A percentile compares a stretch with the other conserved stretches of the same genome.
Evolutionary conservation across 768 basidiomycete species (phyloP).

Genomic region (Amanita inopinata): DNA sequence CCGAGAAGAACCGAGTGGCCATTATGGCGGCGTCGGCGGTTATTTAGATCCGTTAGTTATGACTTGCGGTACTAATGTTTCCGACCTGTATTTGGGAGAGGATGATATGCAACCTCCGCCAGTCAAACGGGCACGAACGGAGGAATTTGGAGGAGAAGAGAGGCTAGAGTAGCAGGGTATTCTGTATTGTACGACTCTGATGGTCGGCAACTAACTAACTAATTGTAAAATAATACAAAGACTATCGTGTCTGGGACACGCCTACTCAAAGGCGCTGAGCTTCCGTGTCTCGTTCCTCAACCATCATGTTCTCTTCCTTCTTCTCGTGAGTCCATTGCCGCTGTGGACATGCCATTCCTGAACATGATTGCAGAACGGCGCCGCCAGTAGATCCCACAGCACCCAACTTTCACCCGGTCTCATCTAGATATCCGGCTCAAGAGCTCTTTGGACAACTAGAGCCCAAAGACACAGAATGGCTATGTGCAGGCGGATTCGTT

Average conservation of each 20-base stretch:
- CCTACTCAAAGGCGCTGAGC: not conserved
- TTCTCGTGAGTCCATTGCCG: conserved; percentile 54
- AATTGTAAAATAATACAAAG: not conserved
- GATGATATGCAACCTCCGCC: conserved; percentile 3
- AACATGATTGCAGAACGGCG: conserved; percentile 30
- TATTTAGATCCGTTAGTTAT: conserved; percentile 2
- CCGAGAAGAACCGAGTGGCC: not conserved
- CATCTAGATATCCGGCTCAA: conserved; percentile 40
- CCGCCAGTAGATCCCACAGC: conserved; percentile 54
- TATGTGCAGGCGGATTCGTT: conserved; percentile 72
- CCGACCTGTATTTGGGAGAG: not conserved
- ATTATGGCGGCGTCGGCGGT: conserved; percentile 4
- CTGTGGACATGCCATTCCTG: not conserved
- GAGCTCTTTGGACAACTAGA: conserved; percentile 72
- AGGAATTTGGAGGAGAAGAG: not conserved
- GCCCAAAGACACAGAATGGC: conserved; percentile 72
- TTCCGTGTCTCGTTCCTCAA: conserved; percentile 10
- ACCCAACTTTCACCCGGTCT: conserved; percentile 79
- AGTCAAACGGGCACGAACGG: conserved; percentile 6
- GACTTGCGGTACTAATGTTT: not conserved
- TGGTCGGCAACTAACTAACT: not conserved
- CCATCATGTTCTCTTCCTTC: conserved; percentile 67
- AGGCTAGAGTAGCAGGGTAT: not conserved
- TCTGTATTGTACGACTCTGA: not conserved
- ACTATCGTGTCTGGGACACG: not conserved